A percentile compares a stretch with the other conserved stretches of the same genome.
Evolutionary conservation across 2,329 filamentous ascomycete genomes (phyloP).

Genomic region (Cercospora nicotianae): DNA sequence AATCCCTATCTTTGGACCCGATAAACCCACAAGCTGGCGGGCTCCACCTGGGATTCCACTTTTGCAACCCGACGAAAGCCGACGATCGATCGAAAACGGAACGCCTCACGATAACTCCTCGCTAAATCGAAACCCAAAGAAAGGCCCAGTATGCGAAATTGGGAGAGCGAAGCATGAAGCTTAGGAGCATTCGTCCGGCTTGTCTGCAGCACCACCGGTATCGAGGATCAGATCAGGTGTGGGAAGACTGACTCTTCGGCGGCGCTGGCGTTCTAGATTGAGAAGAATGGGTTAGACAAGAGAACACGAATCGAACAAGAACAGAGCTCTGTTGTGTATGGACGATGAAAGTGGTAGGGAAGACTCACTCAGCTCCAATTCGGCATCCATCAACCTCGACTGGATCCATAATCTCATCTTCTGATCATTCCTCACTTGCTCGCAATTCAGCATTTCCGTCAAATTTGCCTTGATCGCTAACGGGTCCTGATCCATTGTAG

Average conservation of each 20-base stretch:
- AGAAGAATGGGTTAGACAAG: too few species aligned
- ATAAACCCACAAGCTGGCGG: not conserved
- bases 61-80: not conserved
- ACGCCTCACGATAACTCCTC: not conserved
- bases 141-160: not conserved
- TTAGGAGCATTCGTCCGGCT: not conserved
- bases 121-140: not conserved
- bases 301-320: too few species aligned
- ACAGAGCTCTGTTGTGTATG: too few species aligned
- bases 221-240: constrained; percentile 13
- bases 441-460: constrained; percentile 56
- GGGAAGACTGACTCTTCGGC: constrained; percentile 22
- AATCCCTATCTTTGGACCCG: not conserved
- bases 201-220: not conserved
- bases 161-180: not conserved
- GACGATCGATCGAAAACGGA: not conserved
- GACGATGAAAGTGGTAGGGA: too few species aligned
- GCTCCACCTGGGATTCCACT: not conserved
- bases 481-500: constrained; percentile 35
- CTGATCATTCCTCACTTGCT: constrained; percentile 49
- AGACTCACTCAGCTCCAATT: constrained; percentile 49
- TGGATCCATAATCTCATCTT: constrained; percentile 54
- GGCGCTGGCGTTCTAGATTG: constrained; percentile 38
- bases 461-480: constrained; percentile 57
- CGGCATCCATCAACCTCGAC: constrained; percentile 54